Base-by-base conservation (phyloP, 2,329 filamentous ascomycete genomes). In the Ascochyta lentis region DNA sequence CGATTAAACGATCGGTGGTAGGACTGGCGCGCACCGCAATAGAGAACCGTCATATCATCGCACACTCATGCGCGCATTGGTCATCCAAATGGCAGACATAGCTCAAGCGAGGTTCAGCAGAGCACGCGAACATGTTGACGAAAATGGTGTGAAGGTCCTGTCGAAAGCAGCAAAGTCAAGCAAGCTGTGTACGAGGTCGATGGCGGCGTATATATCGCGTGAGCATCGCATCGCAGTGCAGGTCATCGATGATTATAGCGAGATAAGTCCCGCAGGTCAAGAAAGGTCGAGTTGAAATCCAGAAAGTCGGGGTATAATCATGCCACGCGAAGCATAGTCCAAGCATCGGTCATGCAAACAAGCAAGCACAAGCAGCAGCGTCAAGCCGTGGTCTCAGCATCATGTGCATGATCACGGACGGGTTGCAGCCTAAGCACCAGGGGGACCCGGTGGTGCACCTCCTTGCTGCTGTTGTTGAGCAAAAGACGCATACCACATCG, bases 401-500 rank as follows among this genome's bases (percentile, higher is more conserved):
- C 63, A 68, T 67, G 64, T 64, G 67, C 68, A 72, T 67, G 67
- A 70, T 69, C 70, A 74, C 66, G 62, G 66, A 68, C 60, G 67
- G 53, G 56, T 64, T 56, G 56, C 60, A 67, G 59, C 60, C 60
- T 75, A 76, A 43, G 72, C 66, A 61, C 73, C 72, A 31, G 73
- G 72, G 53, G 71, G 72, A 58, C 66, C 70, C 49, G 72, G 72
- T 58, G 59, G 61, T 52, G 61, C 59, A 39, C 64, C 65, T 48
- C 66, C 64, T 56, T 68, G 67, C 56, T 67, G 66, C 54, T 83
- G 79, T 69, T 84, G 82, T 67, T 83, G 79, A 46, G 82, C 81
- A 70, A 85, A 73, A 43, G 89, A 89, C 70, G 90, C 87, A 78
- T 92, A 93, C 90, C 90, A 95, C 66, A 93, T 81, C 37, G 89